Evolutionary conservation across 1,284 basidiomycete genomes (phyloP).

Genomic region (Pseudozyma hubeiensis): DNA sequence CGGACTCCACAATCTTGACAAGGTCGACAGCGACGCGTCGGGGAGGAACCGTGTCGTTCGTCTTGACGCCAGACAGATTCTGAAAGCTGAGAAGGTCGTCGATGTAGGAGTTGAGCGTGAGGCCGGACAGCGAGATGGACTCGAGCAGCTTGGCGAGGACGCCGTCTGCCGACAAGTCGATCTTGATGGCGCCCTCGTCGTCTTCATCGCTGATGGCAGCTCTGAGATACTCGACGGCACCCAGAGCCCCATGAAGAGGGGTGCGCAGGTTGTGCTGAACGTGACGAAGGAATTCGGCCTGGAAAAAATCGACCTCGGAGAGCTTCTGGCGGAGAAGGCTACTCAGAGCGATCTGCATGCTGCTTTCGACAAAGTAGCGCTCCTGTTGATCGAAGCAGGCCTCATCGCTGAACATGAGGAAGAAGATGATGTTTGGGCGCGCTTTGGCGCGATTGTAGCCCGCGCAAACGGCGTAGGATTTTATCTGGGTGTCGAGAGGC

Average conservation of each 20-base stretch:
- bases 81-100: conserved; percentile 62
- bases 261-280: conserved; percentile 61
- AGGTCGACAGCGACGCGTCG: conserved; percentile 28
- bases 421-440: conserved; percentile 45
- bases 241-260: conserved; percentile 58
- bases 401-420: conserved; percentile 36
- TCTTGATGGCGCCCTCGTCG: conserved; percentile 25
- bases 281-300: conserved; percentile 52
- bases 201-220: conserved; percentile 29
- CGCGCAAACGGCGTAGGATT: conserved; percentile 36
- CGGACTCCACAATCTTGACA: conserved; percentile 46
- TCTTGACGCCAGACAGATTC: conserved; percentile 42
- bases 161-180: conserved; percentile 47
- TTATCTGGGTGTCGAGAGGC: conserved; percentile 14
- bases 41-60: not conserved
- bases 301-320: conserved; percentile 48
- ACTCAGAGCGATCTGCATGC: conserved; percentile 29
- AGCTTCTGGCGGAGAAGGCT: conserved; percentile 50
- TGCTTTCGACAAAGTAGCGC: conserved; percentile 40
- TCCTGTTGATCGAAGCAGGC: conserved; percentile 45
- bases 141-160: conserved; percentile 51
- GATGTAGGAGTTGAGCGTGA: conserved; percentile 54
- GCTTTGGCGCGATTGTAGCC: conserved; percentile 39
- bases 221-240: conserved; percentile 55
- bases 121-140: conserved; percentile 49